A percentile compares a stretch with the other conserved stretches of the same genome.
phyloP scores from a whole-genome alignment of 257 asterid species.

The Capsicum baccatum region DNA sequence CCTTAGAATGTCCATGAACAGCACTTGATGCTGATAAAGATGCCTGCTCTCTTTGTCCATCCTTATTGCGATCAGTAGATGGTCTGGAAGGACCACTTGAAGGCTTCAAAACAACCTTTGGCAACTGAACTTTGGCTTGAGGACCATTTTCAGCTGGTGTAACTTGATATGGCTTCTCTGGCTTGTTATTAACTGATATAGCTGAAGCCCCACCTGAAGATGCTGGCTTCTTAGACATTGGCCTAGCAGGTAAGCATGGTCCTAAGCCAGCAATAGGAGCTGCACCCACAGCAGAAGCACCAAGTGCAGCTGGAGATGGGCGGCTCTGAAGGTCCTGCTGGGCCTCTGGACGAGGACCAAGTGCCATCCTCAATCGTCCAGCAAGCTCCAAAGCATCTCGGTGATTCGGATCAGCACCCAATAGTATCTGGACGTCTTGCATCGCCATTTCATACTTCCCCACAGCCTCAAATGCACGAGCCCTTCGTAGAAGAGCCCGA shows the following conservation, averaged over 20 bases:
- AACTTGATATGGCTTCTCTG: constrained; percentile 54
- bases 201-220: constrained; percentile 40
- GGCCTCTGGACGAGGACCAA: constrained; percentile 78
- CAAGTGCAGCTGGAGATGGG: constrained; percentile 98
- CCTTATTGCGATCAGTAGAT: constrained; percentile 44
- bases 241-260: constrained; percentile 90
- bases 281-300: constrained; percentile 97
- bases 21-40: constrained; percentile 29
- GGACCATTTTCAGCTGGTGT: constrained; percentile 59
- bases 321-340: constrained; percentile 98
- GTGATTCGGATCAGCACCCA: constrained; percentile 69
- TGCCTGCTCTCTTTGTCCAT: constrained; percentile 45
- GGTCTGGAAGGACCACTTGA: constrained; percentile 57
- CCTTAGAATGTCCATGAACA: constrained; percentile 38
- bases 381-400: constrained; percentile 79
- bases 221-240: constrained; percentile 66
- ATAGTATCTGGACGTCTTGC: constrained; percentile 74
- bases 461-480: constrained; percentile 83
- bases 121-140: constrained; percentile 56
- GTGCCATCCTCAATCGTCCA: constrained; percentile 64
- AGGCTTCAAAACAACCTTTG: constrained; percentile 81
- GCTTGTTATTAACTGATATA: constrained; percentile 49
- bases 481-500: constrained; percentile 80
- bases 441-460: constrained; percentile 85
- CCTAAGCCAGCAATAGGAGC: constrained; percentile 93